These are phyloP conservation scores for Cymbidium sinense DNA, from an alignment of 106 monocot genomes.

Conservation along the genomic window DNA sequence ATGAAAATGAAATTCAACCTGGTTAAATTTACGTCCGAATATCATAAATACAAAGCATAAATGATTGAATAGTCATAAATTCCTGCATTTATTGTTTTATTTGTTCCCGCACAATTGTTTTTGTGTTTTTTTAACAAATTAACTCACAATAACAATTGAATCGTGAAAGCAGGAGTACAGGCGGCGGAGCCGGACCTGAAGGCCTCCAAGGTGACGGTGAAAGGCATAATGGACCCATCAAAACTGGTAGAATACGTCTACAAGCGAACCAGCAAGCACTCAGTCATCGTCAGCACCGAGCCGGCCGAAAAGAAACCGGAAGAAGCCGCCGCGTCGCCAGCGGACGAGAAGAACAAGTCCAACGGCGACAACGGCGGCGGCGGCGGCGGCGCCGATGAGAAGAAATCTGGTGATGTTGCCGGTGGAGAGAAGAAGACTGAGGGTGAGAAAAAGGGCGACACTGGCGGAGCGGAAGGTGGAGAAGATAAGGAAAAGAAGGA, in stretches of 20 bases:
- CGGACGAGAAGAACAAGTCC: conserved; percentile 4
- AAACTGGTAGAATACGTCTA: conserved; percentile 68
- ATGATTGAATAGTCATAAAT: too few relatives aligned
- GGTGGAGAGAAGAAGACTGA: background rate
- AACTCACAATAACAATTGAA: too few relatives aligned
- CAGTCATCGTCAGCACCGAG: conserved; percentile 52
- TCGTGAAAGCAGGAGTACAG: conserved; percentile 47
- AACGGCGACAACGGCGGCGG: background rate
- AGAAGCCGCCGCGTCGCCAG: background rate
- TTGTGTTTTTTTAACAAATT: too few relatives aligned
- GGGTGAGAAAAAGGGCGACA: conserved; percentile 12
- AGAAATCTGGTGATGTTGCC: background rate
- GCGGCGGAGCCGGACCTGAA: conserved; percentile 57
- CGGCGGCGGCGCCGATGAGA: conserved; percentile 1
- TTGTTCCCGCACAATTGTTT: too few relatives aligned
- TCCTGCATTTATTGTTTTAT: too few relatives aligned
- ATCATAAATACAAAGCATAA: too few relatives aligned
- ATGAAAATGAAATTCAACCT: too few relatives aligned
- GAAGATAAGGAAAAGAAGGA: conserved; percentile 24
- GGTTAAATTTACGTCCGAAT: too few relatives aligned
- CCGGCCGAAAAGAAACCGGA: conserved; percentile 36
- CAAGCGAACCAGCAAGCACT: conserved; percentile 78
- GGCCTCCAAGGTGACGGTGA: conserved; percentile 67
- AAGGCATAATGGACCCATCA: conserved; percentile 51
- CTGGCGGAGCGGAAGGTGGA: conserved; percentile 9